Base-by-base conservation (phyloP, 176 grass and related monocot genomes). In the Metroxylon sagu region DNA sequence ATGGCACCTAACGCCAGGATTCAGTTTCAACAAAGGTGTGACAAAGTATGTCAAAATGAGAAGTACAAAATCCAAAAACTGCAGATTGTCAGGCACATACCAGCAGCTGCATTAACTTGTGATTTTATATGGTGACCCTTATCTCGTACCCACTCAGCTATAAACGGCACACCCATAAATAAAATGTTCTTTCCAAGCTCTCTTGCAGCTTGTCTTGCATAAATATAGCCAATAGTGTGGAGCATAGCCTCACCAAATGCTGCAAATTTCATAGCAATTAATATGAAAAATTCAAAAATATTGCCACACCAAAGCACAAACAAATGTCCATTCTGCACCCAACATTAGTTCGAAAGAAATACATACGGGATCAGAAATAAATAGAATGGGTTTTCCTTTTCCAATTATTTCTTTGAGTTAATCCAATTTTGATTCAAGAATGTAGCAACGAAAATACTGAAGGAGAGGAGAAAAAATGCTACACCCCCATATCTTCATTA, bases 161-260 rank as follows among this genome's bases (percentile, higher is more conserved):
- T 85, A 78, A 97, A 97, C 25, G 92, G 87, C 60, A 91, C 79
- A 56, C 84, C 78, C 78, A 97, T 90, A 73, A 82, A 89, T 26
- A 80, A 14, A 73, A n/a, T 89, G 50, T 55, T 83, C 80, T 87
- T 97, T 75, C 78, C 92, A 16, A 97, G 76, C 59, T 88, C 87
- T 78, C 78, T 91, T 69, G 87, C 26, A 16, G 84, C 87, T 84
- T 91, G 84, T 50, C 87, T 80, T 65, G 82, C 71, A 82, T 97
- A 97, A 60, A 97, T 91, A 60, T 97, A 97, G 29, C 92, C 92
- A 72, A 91, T 80, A 62, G 87, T 97, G 62, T 97, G 81, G 52
- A 91, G 79, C 92, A 97, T 91, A 62, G 87, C 92, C 76, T 97
- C 92, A 43, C 92, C 87, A 63, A 97, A 97, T 85, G 87, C 92